Base-by-base conservation (phyloP, 129 eudicot species). In the Arctium lappa region DNA sequence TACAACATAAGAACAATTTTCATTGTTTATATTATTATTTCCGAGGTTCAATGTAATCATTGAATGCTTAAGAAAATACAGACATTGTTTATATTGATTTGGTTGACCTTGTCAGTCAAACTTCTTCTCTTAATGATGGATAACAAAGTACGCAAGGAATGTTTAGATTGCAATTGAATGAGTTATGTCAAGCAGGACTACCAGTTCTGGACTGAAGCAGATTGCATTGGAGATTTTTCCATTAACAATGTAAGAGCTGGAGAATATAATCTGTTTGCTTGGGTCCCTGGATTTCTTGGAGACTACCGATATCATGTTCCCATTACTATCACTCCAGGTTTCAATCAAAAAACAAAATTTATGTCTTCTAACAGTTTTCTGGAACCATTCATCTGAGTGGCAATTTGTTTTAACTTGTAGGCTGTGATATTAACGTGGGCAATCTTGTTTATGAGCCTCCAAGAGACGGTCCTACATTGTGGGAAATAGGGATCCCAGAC, bases 401-500 rank as follows among this genome's bases (percentile, higher is more conserved):
- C 36, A 72, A 30, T 72, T 16, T 78, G 38, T 75, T 38, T 40
- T 33, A 34, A 42, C 62, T 40, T 80, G 1, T 72, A 84, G 87
- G 87, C 8, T 78, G 87, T 78, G 83, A 79, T 32, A 69, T 86
- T 39, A 16, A 81, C 6, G 33, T 87, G 73, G 94, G 91, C 0
- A 18, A 72, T 79, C 83, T 90, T 65, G 77, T 83, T 40, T 92
- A 82, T 34, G 81, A 85, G 79, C 92, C 97, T 48, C 97, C 91
- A 73, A 83, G 94, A 90, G 81, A 85, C 13, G 97, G 94, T 7
- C 94, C 97, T 6, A 90, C 97, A 0, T 32, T 92, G n/a, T 90
- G 97, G 97, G 92, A 92, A 78, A 92, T 92, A 34, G 97, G 94
- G 44, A 82, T 88, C 66, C 92, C 97, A 37, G 92, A 89, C 80